Base-by-base conservation (phyloP, 495 filamentous ascomycete species). In the Xylaria venustula region DNA sequence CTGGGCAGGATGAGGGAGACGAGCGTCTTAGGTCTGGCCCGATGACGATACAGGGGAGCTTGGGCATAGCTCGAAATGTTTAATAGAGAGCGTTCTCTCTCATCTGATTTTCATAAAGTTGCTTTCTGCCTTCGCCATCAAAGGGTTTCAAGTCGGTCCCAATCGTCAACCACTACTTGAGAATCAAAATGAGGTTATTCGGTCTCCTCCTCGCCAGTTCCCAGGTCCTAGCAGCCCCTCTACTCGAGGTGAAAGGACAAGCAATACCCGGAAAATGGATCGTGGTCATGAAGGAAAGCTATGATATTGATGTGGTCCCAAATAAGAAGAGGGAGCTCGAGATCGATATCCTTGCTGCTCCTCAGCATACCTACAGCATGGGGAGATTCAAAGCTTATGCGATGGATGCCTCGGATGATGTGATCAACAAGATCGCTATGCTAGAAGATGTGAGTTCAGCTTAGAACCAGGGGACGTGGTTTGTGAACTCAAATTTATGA, bases 241-340 rank as follows among this genome's bases (percentile, higher is more conserved):
- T 77, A 58, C 65, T 78, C 32, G 58, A 65, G 41, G 58, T 68
- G 40, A 62, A 70, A 44, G 70, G 66, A 17, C 58, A 70, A 40
- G 60, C 75, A 40, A 69, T 85, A 17, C 72, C 75, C n/a, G 72
- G 74, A 58, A 79, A 78, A 67, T 86, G 83, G 74, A 82, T 86
- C 51, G 77, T 85, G 56, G 78, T 83, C 54, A 73, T 85, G 67
- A 83, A 82, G 57, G 74, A 77, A 15, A 47, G 57, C 19, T 64
- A 46, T 37, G 54, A 62, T 14, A 34, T 41, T 26, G 45, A 61
- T 0, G 34, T 34, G 19, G 44, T 74, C n/a, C 59, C 70, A 25
- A 54, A 61, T 22, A 66, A 64, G 41, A 49, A 74, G 17, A 56
- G 46, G 40, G 47, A 70, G 36, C 56, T 55, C 25, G 28, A 67